Conservation (phyloP, 1,284 basidiomycete species). For the Leucoagaricus sp. region DNA sequence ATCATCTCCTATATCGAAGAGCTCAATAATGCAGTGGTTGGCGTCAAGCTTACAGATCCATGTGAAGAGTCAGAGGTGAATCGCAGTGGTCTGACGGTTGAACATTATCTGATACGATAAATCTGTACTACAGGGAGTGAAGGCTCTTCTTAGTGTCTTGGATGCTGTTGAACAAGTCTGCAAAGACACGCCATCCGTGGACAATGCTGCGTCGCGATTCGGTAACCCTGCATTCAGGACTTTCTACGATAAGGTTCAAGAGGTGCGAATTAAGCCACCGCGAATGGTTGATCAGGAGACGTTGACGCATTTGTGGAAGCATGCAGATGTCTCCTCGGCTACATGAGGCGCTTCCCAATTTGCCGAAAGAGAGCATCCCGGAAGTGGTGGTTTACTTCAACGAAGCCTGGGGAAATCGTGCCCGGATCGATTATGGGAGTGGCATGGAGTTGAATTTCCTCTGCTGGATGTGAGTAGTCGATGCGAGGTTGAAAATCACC, state of each 20-base stretch:
- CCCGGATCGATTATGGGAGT: constrained; percentile 96
- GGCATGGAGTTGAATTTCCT: constrained; percentile 99
- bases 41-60: constrained; percentile 74
- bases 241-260: constrained; percentile 83
- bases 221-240: constrained; percentile 96
- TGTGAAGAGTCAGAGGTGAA: constrained; percentile 55
- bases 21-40: constrained; percentile 79
- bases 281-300: too few species aligned
- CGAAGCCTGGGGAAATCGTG: constrained; percentile 90
- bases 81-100: constrained; percentile 15
- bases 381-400: constrained; percentile 84
- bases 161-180: constrained; percentile 71
- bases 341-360: constrained; percentile 57
- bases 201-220: constrained; percentile 91
- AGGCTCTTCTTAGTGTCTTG: constrained; percentile 63
- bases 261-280: constrained; percentile 44
- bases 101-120: constrained; percentile 13
- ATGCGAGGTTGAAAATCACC: not conserved
- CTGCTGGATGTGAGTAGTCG: constrained; percentile 85
- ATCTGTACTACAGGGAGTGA: constrained; percentile 51
- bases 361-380: constrained; percentile 57
- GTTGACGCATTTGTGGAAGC: constrained; percentile 20
- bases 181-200: constrained; percentile 78
- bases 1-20: constrained; percentile 76
- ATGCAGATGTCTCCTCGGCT: constrained; percentile 45